Conservation (phyloP, 345 rosid species). For the Eucalyptus pauciflora region DNA sequence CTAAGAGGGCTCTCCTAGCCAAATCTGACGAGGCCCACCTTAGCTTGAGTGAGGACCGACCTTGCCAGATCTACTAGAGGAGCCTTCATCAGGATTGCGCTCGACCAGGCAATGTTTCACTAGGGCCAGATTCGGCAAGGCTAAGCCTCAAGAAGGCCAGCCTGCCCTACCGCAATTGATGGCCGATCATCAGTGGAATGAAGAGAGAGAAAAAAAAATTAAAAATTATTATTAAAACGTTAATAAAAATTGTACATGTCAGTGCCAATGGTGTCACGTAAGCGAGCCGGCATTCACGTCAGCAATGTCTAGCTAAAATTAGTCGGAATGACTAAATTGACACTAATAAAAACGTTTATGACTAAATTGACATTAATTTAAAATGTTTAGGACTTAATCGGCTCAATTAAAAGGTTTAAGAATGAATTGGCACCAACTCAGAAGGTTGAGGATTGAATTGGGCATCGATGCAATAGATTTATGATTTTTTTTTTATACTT, state of each 20-base stretch:
- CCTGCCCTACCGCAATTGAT: rapidly evolving
- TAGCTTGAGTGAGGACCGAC: rapidly evolving
- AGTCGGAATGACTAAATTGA: rapidly evolving
- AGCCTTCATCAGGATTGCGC: rapidly evolving
- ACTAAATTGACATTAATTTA: rapidly evolving
- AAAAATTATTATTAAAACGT: too few relatives aligned
- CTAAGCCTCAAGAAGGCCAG: rapidly evolving
- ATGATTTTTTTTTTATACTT: rapidly evolving
- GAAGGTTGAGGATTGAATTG: rapidly evolving
- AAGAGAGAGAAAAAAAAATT: too few relatives aligned
- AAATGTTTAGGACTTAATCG: rapidly evolving
- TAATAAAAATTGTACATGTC: too few relatives aligned
- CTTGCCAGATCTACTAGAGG: rapidly evolving
- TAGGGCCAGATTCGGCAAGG: rapidly evolving
- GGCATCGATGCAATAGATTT: rapidly evolving
- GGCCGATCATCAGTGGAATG: rapidly evolving
- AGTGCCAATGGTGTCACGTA: rapidly evolving
- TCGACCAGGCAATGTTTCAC: rapidly evolving
- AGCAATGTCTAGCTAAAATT: rapidly evolving
- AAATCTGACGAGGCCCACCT: rapidly evolving
- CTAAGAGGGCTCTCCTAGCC: too few relatives aligned
- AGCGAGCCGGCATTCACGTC: rapidly evolving
- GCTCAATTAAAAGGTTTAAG: too few relatives aligned
- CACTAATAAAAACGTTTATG: too few relatives aligned
- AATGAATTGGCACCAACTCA: rapidly evolving